Evolutionary conservation across 192 early-diverging fungal species (phyloP).

Genomic region (Umbelopsis sp.): DNA sequence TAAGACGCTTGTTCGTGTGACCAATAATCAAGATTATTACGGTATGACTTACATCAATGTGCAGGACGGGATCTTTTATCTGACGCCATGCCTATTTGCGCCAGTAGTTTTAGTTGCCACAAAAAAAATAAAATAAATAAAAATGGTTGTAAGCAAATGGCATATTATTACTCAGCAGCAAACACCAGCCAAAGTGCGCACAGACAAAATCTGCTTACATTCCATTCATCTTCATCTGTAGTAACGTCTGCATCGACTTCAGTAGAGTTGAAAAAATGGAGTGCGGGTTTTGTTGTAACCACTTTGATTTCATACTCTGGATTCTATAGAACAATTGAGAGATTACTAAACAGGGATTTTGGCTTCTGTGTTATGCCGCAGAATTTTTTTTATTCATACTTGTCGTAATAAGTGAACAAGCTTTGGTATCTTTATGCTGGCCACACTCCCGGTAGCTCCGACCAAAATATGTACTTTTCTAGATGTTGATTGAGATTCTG

Average conservation of each 20-base stretch:
- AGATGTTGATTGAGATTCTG: neutral
- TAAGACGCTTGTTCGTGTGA: neutral
- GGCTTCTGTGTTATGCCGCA: neutral
- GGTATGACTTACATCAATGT: constrained; percentile 73
- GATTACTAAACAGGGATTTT: constrained; percentile 28
- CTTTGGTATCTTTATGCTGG: constrained; percentile 83
- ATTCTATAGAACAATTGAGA: constrained; percentile 20
- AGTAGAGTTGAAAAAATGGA: constrained; percentile 80
- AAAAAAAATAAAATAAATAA: neutral
- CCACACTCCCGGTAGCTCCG: constrained; percentile 88
- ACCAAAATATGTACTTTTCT: constrained; percentile 64
- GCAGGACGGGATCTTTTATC: constrained; percentile 88
- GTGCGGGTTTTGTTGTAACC: constrained; percentile 76
- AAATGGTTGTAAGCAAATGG: neutral
- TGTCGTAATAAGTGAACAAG: constrained; percentile 56
- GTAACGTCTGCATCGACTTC: constrained; percentile 57
- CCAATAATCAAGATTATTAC: neutral
- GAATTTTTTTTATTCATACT: constrained; percentile 1
- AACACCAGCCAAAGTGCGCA: no score
- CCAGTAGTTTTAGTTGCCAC: no score
- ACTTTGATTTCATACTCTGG: constrained; percentile 73
- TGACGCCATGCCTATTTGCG: constrained; percentile 80
- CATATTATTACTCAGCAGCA: neutral
- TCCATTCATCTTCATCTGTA: constrained; percentile 92
- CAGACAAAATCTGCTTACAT: no score